phyloP scores from a whole-genome alignment of 2,329 filamentous ascomycete species.

The Ophiostoma ulmi region DNA sequence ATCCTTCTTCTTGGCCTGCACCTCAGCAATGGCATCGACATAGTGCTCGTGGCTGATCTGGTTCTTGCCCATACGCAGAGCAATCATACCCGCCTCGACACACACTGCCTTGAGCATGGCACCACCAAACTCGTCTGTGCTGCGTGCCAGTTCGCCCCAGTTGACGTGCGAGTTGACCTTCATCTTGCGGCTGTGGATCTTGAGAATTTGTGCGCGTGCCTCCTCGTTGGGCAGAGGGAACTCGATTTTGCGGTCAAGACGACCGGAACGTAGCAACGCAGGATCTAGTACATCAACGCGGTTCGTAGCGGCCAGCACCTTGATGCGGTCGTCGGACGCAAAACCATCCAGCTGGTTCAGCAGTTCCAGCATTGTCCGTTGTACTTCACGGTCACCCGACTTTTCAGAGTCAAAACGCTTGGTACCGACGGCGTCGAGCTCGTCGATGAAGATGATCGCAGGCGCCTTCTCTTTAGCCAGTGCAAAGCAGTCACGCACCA shows the following conservation, averaged over 20 bases:
- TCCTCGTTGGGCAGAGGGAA: constrained; percentile 98
- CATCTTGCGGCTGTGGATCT: constrained; percentile 98
- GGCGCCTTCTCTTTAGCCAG: constrained; percentile 98
- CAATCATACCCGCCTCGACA: constrained; percentile 99
- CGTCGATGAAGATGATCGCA: constrained; percentile 99
- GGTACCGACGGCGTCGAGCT: constrained; percentile 94
- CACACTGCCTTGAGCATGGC: constrained; percentile 98
- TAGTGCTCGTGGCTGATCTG: constrained; percentile 99
- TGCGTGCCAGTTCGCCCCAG: constrained; percentile 89
- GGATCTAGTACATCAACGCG: constrained; percentile 91
- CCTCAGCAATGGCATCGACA: constrained; percentile 95
- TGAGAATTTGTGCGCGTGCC: constrained; percentile 90
- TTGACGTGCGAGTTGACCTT: constrained; percentile 88
- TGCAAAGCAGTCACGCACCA: constrained; percentile 95
- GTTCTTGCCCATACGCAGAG: constrained; percentile 84
- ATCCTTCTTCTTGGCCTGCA: constrained; percentile 94
- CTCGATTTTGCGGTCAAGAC: constrained; percentile 94
- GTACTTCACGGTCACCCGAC: constrained; percentile 94
- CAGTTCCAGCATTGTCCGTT: constrained; percentile 97
- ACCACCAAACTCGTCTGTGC: constrained; percentile 96
- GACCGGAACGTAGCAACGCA: constrained; percentile 82
- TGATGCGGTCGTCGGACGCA: constrained; percentile 92
- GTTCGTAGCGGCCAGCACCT: constrained; percentile 92
- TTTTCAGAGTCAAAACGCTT: constrained; percentile 99
- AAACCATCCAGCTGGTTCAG: constrained; percentile 98